phyloP scores from a whole-genome alignment of 2,329 filamentous ascomycete genomes.

The Talaromyces piceae region DNA sequence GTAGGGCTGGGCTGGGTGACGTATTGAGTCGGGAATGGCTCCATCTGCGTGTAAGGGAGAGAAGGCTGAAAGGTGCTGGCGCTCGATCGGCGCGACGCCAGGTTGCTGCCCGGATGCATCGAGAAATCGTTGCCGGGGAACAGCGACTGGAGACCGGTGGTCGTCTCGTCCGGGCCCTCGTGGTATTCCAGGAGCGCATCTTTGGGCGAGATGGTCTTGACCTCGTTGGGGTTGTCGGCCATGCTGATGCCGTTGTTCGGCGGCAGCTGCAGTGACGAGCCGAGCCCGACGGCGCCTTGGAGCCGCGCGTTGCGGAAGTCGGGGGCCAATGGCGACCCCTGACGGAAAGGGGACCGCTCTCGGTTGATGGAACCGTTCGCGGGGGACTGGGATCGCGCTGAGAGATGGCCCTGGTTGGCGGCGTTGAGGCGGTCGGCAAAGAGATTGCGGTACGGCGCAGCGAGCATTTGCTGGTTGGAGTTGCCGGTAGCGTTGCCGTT shows the following conservation, averaged over 20 bases:
- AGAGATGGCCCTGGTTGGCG: slow-evolving; percentile 66
- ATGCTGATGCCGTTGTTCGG: slow-evolving; percentile 24
- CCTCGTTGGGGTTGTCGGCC: slow-evolving; percentile 36
- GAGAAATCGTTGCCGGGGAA: slow-evolving; percentile 60
- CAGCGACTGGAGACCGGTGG: slow-evolving; percentile 48
- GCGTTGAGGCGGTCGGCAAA: slow-evolving; percentile 72
- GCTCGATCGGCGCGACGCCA: slow-evolving; percentile 31
- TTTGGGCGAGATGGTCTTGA: slow-evolving; percentile 88
- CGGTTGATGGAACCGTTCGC: slow-evolving; percentile 44
- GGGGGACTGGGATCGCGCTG: slow-evolving; percentile 54
- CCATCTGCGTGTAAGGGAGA: slow-evolving; percentile 33
- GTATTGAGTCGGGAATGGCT: slow-evolving; percentile 34
- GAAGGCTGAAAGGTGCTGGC: slow-evolving; percentile 28
- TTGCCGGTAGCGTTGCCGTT: slow-evolving; percentile 25
- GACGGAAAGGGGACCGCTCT: slow-evolving; percentile 74
- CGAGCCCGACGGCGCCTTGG: slow-evolving; percentile 34
- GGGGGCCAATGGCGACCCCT: slow-evolving; percentile 57
- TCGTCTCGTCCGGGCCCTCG: slow-evolving; percentile 63
- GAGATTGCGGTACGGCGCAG: slow-evolving; percentile 51
- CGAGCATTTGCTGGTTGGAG: slow-evolving; percentile 15
- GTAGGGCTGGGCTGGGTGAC: slow-evolving; percentile 35
- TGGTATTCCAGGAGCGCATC: slow-evolving; percentile 82
- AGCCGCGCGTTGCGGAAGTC: slow-evolving; percentile 30
- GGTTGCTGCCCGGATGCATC: slow-evolving; percentile 28
- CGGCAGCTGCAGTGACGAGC: slow-evolving; percentile 27